Conservation (phyloP, 2,329 filamentous ascomycete genomes). For the Neoarthrinium moseri region DNA sequence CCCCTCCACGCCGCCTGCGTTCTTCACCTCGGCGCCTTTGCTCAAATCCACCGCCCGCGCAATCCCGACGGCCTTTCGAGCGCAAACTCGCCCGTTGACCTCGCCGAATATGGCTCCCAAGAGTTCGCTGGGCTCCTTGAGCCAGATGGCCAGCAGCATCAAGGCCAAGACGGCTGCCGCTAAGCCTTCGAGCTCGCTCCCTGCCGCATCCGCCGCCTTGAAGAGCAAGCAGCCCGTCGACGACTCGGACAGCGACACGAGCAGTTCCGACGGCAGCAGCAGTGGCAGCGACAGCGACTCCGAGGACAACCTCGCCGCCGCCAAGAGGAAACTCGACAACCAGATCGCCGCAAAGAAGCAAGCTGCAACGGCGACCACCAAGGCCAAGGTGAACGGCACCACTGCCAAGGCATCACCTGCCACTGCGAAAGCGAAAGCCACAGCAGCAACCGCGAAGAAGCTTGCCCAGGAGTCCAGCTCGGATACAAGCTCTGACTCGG, state of each 20-base stretch:
- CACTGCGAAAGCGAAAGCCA: constrained; percentile 5
- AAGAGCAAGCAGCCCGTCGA: constrained; percentile 19
- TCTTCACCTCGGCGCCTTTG: no score
- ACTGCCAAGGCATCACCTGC: constrained; percentile 14
- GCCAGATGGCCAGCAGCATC: constrained; percentile 21
- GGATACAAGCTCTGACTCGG: no score
- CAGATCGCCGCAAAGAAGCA: constrained; percentile 31
- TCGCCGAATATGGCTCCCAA: constrained; percentile 9
- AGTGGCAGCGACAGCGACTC: constrained; percentile 33
- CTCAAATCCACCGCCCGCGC: not conserved
- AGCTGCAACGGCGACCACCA: constrained; percentile 13
- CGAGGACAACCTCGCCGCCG: constrained; percentile 26
- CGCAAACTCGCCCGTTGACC: not conserved
- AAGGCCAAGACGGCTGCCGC: constrained; percentile 20
- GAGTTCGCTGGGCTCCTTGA: constrained; percentile 14
- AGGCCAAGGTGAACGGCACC: constrained; percentile 19
- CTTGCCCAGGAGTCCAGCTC: constrained; percentile 38
- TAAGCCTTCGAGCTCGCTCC: constrained; percentile 13
- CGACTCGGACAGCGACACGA: constrained; percentile 12
- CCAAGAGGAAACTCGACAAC: constrained; percentile 30
- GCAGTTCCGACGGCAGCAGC: constrained; percentile 23
- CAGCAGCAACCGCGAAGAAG: constrained; percentile 13
- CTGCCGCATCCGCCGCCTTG: constrained; percentile 13
- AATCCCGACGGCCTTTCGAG: not conserved
- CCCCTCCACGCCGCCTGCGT: no score